Conservation (phyloP, 1,284 basidiomycete genomes). For the Sanghuangporus baumii region DNA sequence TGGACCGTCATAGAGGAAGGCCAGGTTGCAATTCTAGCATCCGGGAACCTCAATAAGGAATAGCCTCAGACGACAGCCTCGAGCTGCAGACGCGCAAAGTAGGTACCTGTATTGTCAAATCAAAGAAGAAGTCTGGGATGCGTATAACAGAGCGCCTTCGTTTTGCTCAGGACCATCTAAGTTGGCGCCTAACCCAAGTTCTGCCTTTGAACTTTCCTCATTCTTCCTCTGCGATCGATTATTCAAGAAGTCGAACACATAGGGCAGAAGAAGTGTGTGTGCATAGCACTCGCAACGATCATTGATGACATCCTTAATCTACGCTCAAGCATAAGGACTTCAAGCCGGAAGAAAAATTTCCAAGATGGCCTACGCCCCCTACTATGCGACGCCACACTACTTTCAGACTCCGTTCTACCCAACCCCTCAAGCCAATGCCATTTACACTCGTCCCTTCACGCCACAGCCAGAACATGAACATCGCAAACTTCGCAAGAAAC, state of each 20-base stretch:
- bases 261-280: neutral
- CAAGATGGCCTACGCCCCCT: neutral
- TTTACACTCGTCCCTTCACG: neutral
- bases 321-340: neutral
- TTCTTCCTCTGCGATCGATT: no score
- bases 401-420: neutral
- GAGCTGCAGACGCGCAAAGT: neutral
- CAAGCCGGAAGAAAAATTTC: neutral
- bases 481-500: neutral
- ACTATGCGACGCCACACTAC: neutral
- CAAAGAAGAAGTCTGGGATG: neutral
- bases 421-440: neutral
- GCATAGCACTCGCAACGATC: neutral
- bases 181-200: no score
- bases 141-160: neutral
- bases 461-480: neutral
- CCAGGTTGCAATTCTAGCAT: neutral
- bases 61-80: neutral
- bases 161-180: neutral
- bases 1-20: neutral
- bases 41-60: neutral
- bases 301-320: neutral
- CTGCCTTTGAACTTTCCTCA: no score
- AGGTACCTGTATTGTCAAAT: neutral
- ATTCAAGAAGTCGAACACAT: no score